Conservation (phyloP, 768 basidiomycete species). For the Cystobasidium ongulense region DNA sequence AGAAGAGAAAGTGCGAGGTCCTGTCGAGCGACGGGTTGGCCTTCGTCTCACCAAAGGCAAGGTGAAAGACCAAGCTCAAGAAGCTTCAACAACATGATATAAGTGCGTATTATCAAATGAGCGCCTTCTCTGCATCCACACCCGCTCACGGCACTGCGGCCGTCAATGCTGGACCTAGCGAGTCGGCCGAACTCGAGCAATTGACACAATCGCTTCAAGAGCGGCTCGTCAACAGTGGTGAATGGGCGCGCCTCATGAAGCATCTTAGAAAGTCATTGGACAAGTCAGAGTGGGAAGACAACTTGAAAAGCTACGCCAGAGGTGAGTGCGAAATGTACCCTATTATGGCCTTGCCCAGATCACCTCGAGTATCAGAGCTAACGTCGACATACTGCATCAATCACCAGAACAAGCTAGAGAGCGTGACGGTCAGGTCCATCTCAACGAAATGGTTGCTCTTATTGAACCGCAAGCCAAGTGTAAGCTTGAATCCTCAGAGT, state of each 20-base stretch:
- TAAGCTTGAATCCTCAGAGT: not conserved
- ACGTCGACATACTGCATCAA: no score
- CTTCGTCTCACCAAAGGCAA: not conserved
- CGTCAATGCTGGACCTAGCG: not conserved
- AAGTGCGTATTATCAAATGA: no score
- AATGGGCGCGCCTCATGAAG: not conserved
- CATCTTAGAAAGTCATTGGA: conserved; percentile 1
- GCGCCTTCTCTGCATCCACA: not conserved
- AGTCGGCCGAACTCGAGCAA: not conserved
- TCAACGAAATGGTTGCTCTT: not conserved
- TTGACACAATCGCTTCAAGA: conserved; percentile 16
- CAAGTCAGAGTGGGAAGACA: not conserved
- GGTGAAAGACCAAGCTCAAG: not conserved
- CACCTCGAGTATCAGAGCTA: no score
- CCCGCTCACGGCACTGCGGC: not conserved
- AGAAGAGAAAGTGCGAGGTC: not conserved
- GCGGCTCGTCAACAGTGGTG: conserved; percentile 9
- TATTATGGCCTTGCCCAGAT: no score
- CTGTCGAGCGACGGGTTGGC: not conserved
- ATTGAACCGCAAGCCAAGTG: conserved; percentile 13
- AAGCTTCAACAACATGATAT: not conserved
- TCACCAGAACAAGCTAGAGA: conserved; percentile 11
- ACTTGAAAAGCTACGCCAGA: conserved; percentile 13
- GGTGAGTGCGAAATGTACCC: not conserved
- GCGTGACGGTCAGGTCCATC: not conserved